These are phyloP conservation scores for Suillus tomentosus DNA, from an alignment of 768 basidiomycete genomes.

Conservation along the genomic window DNA sequence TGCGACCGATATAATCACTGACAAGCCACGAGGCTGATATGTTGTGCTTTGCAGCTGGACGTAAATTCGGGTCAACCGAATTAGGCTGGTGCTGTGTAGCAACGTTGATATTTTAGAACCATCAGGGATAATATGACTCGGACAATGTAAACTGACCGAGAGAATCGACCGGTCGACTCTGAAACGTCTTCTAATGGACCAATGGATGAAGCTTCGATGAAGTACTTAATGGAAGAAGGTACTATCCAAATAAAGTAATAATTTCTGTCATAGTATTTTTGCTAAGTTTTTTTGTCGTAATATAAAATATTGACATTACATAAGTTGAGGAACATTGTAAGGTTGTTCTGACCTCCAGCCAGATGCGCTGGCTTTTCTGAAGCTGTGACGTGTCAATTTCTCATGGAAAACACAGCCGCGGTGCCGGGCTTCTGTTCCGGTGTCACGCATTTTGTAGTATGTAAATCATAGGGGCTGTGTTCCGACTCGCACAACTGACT, in stretches of 20 bases:
- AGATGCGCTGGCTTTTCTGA: background rate
- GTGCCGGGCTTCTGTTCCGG: background rate
- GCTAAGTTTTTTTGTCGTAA: no score
- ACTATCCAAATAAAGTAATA: background rate
- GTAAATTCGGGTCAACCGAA: constrained; percentile 8
- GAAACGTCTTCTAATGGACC: background rate
- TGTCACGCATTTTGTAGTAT: background rate
- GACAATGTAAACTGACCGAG: background rate
- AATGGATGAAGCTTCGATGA: background rate
- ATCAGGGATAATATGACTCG: background rate
- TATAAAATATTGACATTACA: no score
- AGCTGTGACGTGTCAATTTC: constrained; percentile 8
- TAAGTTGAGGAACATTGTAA: no score
- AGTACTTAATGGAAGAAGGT: constrained; percentile 4
- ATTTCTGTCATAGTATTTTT: no score
- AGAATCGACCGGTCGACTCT: background rate
- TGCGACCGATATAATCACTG: constrained; percentile 8
- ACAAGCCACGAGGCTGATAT: constrained; percentile 10
- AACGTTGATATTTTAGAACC: background rate
- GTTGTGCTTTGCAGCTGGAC: background rate
- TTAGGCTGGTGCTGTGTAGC: constrained; percentile 4
- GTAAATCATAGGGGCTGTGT: background rate
- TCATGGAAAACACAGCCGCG: background rate
- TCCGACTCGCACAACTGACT: no score
- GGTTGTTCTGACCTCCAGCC: no score